Percentiles rank a stretch among this genome's conserved stretches.
phyloP scores from a whole-genome alignment of 2,329 filamentous ascomycete genomes.

The Alternaria sp. region DNA sequence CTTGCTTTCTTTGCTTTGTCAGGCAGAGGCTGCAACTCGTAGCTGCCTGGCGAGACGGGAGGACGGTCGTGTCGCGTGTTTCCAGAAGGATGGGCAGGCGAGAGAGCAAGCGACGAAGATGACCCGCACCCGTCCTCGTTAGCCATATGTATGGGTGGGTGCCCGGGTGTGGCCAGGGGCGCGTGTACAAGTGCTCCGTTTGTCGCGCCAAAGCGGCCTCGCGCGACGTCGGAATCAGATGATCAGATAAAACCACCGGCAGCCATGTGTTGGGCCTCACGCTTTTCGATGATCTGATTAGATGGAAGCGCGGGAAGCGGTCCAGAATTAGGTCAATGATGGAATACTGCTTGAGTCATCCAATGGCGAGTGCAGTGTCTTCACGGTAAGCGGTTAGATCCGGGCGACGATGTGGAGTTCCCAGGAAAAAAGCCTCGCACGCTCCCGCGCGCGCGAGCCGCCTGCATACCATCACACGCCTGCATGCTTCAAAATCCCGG shows the following conservation, averaged over 20 bases:
- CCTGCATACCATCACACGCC: constrained; percentile 15
- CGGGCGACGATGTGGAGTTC: constrained; percentile 9
- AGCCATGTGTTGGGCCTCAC: constrained; percentile 6
- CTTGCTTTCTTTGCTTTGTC: constrained; percentile 40
- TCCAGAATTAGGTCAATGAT: constrained; percentile 4
- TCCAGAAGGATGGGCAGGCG: constrained; percentile 25
- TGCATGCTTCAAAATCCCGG: constrained; percentile 3
- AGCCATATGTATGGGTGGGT: constrained; percentile 34
- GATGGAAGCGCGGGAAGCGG: constrained; percentile 16
- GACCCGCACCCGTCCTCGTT: constrained; percentile 19
- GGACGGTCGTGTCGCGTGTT: constrained; percentile 26
- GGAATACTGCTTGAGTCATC: not conserved
- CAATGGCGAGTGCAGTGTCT: constrained; percentile 3
- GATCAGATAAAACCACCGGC: constrained; percentile 31
- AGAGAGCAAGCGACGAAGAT: constrained; percentile 23
- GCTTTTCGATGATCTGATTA: constrained; percentile 35
- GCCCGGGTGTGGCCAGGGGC: constrained; percentile 18
- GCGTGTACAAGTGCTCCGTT: constrained; percentile 26
- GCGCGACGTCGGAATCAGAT: constrained; percentile 28
- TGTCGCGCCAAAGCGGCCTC: constrained; percentile 31
- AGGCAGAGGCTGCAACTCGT: constrained; percentile 39
- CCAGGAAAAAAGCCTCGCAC: constrained; percentile 1
- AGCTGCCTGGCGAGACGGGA: constrained; percentile 31
- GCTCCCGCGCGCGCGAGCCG: constrained; percentile 12
- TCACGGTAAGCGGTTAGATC: constrained; percentile 16